Evolutionary conservation across 2,329 filamentous ascomycete genomes (phyloP).

Genomic region (Aspergillus novoparasiticus): DNA sequence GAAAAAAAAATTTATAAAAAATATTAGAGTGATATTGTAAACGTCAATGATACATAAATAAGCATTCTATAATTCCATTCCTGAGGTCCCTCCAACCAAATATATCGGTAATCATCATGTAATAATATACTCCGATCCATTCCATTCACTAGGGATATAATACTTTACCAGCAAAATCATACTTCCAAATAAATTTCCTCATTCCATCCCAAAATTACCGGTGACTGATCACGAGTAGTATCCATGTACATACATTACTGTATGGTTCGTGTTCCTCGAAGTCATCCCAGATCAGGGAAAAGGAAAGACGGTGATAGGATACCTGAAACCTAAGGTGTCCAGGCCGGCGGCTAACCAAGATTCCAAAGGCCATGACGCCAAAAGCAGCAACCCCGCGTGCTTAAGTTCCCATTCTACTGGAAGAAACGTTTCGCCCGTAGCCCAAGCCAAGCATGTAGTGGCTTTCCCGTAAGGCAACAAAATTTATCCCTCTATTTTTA

Average conservation of each 20-base stretch:
- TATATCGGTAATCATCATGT: neutral
- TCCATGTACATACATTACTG: too few species aligned
- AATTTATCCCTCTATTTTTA: conserved; percentile 9
- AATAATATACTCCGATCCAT: neutral
- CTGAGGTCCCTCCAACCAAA: neutral
- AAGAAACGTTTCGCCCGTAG: neutral
- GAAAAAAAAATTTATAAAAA: neutral
- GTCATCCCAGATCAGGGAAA: neutral
- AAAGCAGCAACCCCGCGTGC: conserved; percentile 6
- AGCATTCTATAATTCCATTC: neutral
- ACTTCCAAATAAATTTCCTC: too few species aligned
- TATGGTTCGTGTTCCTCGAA: too few species aligned
- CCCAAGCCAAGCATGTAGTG: conserved; percentile 3
- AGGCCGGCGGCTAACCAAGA: neutral
- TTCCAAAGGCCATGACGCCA: neutral
- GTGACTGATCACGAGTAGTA: neutral
- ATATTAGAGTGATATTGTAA: neutral
- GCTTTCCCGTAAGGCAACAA: conserved; percentile 12
- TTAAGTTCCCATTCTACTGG: neutral
- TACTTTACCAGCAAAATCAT: too few species aligned
- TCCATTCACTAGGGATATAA: too few species aligned
- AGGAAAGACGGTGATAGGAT: neutral
- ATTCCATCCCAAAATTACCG: neutral
- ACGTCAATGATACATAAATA: neutral
- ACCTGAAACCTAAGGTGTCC: neutral